Base-by-base conservation (phyloP, 2,329 filamentous ascomycete species). In the Ascomycota sp. region DNA sequence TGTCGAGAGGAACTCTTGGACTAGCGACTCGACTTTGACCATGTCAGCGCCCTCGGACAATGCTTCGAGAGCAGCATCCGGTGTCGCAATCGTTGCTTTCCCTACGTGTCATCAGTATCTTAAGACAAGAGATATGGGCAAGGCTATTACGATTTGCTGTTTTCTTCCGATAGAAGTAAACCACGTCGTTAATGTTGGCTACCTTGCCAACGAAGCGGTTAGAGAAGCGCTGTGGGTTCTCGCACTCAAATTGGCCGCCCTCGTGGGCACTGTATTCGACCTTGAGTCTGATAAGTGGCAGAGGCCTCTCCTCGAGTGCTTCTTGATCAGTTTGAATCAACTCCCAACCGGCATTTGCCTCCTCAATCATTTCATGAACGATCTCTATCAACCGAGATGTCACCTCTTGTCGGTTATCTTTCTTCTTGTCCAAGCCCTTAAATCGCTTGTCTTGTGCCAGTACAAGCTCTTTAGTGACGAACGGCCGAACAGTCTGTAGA, bases 201-300 rank as follows among this genome's bases (percentile, higher is more conserved):
- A 98, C 86, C 44, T 72, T 79, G n/a, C 74, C 77, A 1, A 77
- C 65, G 41, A 95, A 98, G 3, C 83, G 69, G 47, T 92, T 92
- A 0, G 86, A 95, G 44, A 95, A 94, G 7, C 89, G 73, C 47
- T 95, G 89, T 0, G 89, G 85, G 36, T 98, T 98, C 48, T 95
- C 89, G 38, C 78, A 75, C 40, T 95, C 80, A 43, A 82, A 98
- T 23, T 72, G 69, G 10, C 82, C 79, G 4, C 82, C 83, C 27
- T 91, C 81, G 0, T 77, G 77, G 0, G 83, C 73, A 0, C 80
- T 78, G 39, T 82, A 89, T 44, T 98, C 89, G 1, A 98, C 85
- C 36, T 85, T 82, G 11, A 98, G 65, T 13, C 89, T 72, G 24
- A 98, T 75, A 1, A 98, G 63, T 0, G 89, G 89, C 22, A 89